Evolutionary conservation across 352 stramenopile species (phyloP).

Genomic region (Phytophthora litchii): DNA sequence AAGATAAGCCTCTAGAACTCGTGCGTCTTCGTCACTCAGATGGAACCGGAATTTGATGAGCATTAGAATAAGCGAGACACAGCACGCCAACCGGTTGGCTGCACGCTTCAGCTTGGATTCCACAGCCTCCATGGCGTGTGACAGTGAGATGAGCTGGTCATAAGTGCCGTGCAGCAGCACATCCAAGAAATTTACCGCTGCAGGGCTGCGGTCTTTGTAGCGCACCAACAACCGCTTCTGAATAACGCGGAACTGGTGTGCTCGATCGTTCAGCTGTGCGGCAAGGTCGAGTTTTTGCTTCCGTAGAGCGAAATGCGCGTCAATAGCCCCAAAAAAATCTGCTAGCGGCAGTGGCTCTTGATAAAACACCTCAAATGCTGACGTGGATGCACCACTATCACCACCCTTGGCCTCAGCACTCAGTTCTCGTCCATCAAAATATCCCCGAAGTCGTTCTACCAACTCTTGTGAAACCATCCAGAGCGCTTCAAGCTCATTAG

Average conservation of each 20-base stretch:
- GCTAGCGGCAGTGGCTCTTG: slow-evolving; percentile 83
- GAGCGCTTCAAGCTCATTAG: slow-evolving; percentile 79
- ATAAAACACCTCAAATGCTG: slow-evolving; percentile 69
- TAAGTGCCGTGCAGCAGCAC: slow-evolving; percentile 88
- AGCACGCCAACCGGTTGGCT: slow-evolving; percentile 73
- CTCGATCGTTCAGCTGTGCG: slow-evolving; percentile 80
- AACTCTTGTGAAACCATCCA: slow-evolving; percentile 86
- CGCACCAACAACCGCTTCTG: slow-evolving; percentile 90
- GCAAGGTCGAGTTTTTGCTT: slow-evolving; percentile 69
- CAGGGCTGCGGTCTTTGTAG: slow-evolving; percentile 90
- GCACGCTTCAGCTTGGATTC: slow-evolving; percentile 57
- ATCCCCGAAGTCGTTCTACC: slow-evolving; percentile 56
- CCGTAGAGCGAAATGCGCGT: slow-evolving; percentile 80
- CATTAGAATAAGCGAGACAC: slow-evolving; percentile 78
- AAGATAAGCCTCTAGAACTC: slow-evolving; percentile 68
- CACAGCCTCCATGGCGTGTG: slow-evolving; percentile 70
- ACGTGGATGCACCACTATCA: slow-evolving; percentile 20
- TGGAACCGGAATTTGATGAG: slow-evolving; percentile 86
- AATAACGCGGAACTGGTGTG: slow-evolving; percentile 89
- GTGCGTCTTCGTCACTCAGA: slow-evolving; percentile 66
- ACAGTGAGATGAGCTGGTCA: slow-evolving; percentile 77
- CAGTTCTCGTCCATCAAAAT: slow-evolving; percentile 40
- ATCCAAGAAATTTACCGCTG: slow-evolving; percentile 82
- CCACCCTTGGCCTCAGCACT: slow-evolving; percentile 25
- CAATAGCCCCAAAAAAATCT: slow-evolving; percentile 89